Evolutionary conservation across 2,329 filamentous ascomycete genomes (phyloP).

Genomic region (Emericellopsis atlantica): DNA sequence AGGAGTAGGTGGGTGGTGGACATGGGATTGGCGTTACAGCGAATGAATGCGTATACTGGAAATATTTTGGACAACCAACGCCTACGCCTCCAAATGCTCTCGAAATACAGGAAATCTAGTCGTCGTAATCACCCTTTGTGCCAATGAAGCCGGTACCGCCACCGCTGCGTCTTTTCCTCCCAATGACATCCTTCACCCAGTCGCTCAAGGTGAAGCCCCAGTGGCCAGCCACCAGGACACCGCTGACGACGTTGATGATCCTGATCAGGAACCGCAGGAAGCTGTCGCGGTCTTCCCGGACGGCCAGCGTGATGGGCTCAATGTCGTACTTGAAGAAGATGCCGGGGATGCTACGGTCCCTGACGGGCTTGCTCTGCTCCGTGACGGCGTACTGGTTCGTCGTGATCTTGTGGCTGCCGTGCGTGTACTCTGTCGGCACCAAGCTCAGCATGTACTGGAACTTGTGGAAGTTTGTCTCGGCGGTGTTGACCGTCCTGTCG

Average conservation of each 20-base stretch:
- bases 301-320: constrained; percentile 79
- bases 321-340: constrained; percentile 99
- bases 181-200: constrained; percentile 50
- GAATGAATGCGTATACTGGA: not conserved
- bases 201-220: constrained; percentile 83
- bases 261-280: constrained; percentile 66
- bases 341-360: constrained; percentile 64
- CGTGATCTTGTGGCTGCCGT: constrained; percentile 54
- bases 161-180: constrained; percentile 30
- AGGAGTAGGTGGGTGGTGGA: no score
- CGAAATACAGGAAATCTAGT: not conserved
- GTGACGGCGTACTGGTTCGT: constrained; percentile 99
- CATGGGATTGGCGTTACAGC: no score
- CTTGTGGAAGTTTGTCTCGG: constrained; percentile 75
- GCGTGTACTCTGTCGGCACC: constrained; percentile 85
- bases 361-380: constrained; percentile 63
- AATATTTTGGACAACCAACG: not conserved
- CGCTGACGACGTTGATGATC: constrained; percentile 80
- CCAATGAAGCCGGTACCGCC: constrained; percentile 35
- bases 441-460: constrained; percentile 97
- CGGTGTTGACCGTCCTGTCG: constrained; percentile 74
- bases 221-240: constrained; percentile 83
- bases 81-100: no score
- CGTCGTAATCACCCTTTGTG: constrained; percentile 24
- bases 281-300: constrained; percentile 69